Evolutionary conservation across 768 basidiomycete genomes (phyloP).

Genomic region (Rhodosporidiobolus sp.): DNA sequence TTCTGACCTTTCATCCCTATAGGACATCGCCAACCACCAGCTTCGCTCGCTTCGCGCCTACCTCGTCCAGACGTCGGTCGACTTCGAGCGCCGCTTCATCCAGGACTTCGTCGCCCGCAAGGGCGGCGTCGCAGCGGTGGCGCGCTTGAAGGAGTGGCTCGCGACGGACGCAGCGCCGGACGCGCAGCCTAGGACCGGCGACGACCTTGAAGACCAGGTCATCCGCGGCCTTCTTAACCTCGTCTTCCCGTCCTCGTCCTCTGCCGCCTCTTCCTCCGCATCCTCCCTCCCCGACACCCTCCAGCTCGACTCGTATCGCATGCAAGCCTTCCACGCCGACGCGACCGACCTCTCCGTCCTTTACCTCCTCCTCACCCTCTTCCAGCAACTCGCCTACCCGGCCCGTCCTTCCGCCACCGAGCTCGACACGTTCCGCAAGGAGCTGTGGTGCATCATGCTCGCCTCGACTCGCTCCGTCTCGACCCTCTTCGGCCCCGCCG

Average conservation of each 20-base stretch:
- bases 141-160: conserved; percentile 67
- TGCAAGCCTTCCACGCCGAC: conserved; percentile 65
- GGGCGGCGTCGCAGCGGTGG: conserved; percentile 37
- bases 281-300: conserved; percentile 70
- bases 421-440: conserved; percentile 64
- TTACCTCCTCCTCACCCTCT: conserved; percentile 77
- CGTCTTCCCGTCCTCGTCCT: conserved; percentile 46
- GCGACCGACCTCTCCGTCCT: conserved; percentile 69
- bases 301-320: conserved; percentile 71
- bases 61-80: conserved; percentile 71
- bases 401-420: conserved; percentile 48
- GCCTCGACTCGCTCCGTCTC: conserved; percentile 3
- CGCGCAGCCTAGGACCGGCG: conserved; percentile 49
- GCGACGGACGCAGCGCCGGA: conserved; percentile 52
- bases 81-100: conserved; percentile 76
- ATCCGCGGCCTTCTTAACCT: conserved; percentile 44
- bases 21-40: conserved; percentile 98
- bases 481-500: conserved; percentile 13
- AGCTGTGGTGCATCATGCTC: conserved; percentile 64
- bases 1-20: not conserved
- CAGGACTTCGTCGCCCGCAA: conserved; percentile 52
- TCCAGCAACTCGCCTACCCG: conserved; percentile 60
- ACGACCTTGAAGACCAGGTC: conserved; percentile 51
- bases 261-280: conserved; percentile 6
- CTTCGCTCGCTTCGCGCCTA: conserved; percentile 88